Base-by-base conservation (phyloP, 176 grass and related monocot genomes). In the Chrysopogon serrulatus region DNA sequence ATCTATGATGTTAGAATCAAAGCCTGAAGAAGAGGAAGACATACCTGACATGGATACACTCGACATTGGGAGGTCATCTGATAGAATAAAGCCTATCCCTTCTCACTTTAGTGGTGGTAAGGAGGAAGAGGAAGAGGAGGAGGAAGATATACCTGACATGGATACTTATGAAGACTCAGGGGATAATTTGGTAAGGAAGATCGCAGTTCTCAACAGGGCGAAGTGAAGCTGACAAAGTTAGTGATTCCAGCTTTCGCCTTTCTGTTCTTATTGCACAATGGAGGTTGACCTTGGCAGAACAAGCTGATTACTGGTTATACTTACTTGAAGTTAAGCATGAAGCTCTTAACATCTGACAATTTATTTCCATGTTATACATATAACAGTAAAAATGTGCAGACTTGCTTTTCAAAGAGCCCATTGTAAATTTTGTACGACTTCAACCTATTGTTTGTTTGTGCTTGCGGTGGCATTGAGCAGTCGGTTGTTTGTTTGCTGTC, bases 111-210 rank as follows among this genome's bases (percentile, higher is more conserved):
- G 77, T 53, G 66, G 82, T 77, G 67, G 85, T 80, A 86, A 93
- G 14, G 90, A 93, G 71, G 85, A 92, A 56, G 95, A 95, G n/a
- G n/a, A n/a, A n/a, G 43, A 45, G 15, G 95, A 94, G n/a, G 95
- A 98, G 72, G 95, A 98, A 26, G 95, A 98, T 68, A 98, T 95
- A 90, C 95, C 95, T 21, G 95, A 98, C 44, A 98, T 98, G 82
- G 88, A 86, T 34, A 86, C 78, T 53, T 98, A 90, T 76, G 79
- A 95, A 65, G 87, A 90, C 57, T 81, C 89, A 31, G 86, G 87
- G 39, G 90, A 88, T 81, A 80, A 98, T 85, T 84, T 81, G 10
- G 92, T 89, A 93, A 16, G 61, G 83, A 73, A 31, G 27, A 80
- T 36, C 15, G 36, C 40, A 44, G 79, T 68, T 41, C 66, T 69